Evolutionary conservation across 164 flowering plant genomes (phyloP), one percentile per base, ranked within the genome.

Genomic region (Vitis cinerea): DNA sequence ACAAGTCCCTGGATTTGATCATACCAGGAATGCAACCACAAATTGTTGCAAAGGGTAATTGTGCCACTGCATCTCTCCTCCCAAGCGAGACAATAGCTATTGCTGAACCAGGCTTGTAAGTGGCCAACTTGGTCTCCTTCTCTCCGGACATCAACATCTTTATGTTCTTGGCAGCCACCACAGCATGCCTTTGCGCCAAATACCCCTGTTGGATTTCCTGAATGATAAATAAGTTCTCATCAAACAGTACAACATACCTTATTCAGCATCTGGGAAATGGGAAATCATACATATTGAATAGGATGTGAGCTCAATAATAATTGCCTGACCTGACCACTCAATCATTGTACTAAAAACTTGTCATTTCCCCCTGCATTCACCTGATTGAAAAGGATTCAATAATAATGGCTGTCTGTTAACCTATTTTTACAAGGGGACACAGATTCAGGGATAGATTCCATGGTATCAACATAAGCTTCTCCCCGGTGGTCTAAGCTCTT

Each of bases 1-100:
- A 87, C 73, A 87, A 75, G 63, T 85, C 95, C 67, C 64, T 77
- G 48, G 95, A 88, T 70, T 90, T 90, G 64, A 90, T 76, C 74
- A 65, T 56, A 14, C 92, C 92, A 12, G 90, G 91, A 59, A 86
- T 16, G 65, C 83, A 65, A n/a, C 95, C 95, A 15, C 71, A 77
- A 4, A 83, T 14, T 6, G 92, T 85, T 14, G 64, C 53, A 16
- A 78, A 75, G 2, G 84, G 85, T 30, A 82, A 77, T 61, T 90
- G 86, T 7, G 87, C 91, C 63, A 90, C 82, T 7, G 82, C 92
- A 0, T 85, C 86, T 62, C 74, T 84, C 77, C 90, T 81, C 61
- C 95, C 95, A 10, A 90, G 79, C 1, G 91, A 80, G 31, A 88
- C 85, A 9, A 88, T 67, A 2, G 90, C 86, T 19, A 83, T 66